Evolutionary conservation across 2,329 filamentous ascomycete species (phyloP).

Genomic region (Scopulariopsis brevicaulis): DNA sequence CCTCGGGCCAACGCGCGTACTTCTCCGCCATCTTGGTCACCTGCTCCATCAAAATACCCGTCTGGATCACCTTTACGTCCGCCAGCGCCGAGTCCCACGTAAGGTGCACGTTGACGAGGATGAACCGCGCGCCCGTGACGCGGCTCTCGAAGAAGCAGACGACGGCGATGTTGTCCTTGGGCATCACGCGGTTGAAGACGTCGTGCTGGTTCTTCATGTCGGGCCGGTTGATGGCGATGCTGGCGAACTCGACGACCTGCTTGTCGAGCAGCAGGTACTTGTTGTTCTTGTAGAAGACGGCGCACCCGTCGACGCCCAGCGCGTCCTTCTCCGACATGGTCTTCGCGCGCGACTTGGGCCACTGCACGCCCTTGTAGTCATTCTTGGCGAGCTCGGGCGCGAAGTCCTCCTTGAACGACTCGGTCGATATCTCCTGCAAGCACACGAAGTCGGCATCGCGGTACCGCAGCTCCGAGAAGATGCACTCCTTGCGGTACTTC

Average conservation of each 20-base stretch:
- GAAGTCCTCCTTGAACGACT: conserved; percentile 87
- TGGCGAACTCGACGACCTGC: conserved; percentile 83
- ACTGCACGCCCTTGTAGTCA: conserved; percentile 91
- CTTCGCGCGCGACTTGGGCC: conserved; percentile 78
- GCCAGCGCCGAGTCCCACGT: conserved; percentile 87
- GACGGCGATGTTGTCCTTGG: conserved; percentile 91
- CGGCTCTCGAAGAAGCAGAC: conserved; percentile 89
- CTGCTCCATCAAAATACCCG: conserved; percentile 88
- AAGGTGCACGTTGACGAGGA: conserved; percentile 87
- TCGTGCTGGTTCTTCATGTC: conserved; percentile 98
- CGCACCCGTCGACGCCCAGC: conserved; percentile 86
- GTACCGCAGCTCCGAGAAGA: conserved; percentile 69
- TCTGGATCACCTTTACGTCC: conserved; percentile 95
- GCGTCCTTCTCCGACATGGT: conserved; percentile 89
- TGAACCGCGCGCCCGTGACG: conserved; percentile 77
- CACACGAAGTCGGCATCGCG: conserved; percentile 83
- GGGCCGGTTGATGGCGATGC: conserved; percentile 83
- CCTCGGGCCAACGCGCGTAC: conserved; percentile 68
- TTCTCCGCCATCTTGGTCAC: conserved; percentile 77
- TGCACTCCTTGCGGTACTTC: conserved; percentile 75
- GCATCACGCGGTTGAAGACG: conserved; percentile 97
- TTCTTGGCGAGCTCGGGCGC: conserved; percentile 73
- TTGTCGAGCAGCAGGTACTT: conserved; percentile 94
- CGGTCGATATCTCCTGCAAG: conserved; percentile 85
- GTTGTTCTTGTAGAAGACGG: conserved; percentile 90